Evolutionary conservation across 371 early-diverging fungal genomes (phyloP), one percentile per base, ranked within the genome.

Genomic region (Lichtheimia ornata): DNA sequence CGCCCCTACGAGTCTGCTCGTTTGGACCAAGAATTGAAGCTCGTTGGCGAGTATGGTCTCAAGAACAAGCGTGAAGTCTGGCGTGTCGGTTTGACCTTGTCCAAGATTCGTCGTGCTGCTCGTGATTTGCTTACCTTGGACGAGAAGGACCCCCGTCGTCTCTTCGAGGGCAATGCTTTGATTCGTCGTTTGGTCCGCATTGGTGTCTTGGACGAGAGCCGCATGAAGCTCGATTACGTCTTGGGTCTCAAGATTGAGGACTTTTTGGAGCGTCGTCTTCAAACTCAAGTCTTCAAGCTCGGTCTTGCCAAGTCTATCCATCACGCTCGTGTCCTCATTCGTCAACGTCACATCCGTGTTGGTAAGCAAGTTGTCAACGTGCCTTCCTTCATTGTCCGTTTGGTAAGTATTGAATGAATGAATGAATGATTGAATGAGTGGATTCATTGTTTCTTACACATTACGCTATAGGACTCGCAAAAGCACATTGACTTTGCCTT

Each of bases 11-110:
- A 96, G 82, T 89, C 93, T 71, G 99, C 94, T 71, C 94, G 99
- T 81, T 91, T 99, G 73, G 95, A 99, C 81, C 93, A 93, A 75
- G 99, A 99, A 87, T 87, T 98, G 73, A 95, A 97, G 88, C 88
- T 98, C 60, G 87, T 92, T 73, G 99, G 99, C 61, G 93, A 92
- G 76, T 98, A 92, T 86, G 98, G 98, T 81, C 93, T 99, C 73
- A 90, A 94, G 77, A 98, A 97, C 96, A 99, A 99, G 95, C 94
- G 93, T 73, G 99, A 99, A 87, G 96, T 99, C 85, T 98, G 97
- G 94, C 93, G 98, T 76, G 92, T 97, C 64, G 94, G 96, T 62
- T 92, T 91, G 79, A 94, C 95, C 64, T 90, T 97, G 69, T 95
- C 98, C 85, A 95, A 97, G 88, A 96, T 99, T 75, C 99, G 99